phyloP scores from a whole-genome alignment of 2,329 filamentous ascomycete genomes.

The Hyphodiscus sp. region DNA sequence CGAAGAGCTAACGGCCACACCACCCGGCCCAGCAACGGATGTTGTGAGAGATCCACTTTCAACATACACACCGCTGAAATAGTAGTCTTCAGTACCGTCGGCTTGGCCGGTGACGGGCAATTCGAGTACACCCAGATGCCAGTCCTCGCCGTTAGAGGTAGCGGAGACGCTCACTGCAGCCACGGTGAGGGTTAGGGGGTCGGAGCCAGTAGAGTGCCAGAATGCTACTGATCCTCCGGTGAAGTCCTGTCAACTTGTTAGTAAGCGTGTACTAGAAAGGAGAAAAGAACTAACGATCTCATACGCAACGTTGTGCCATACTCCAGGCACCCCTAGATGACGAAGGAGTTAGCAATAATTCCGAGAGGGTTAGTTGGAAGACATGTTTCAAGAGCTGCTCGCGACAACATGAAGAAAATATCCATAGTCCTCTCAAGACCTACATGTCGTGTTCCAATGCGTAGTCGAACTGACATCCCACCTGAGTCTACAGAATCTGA shows the following conservation, averaged over 20 bases:
- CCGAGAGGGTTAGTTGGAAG: neutral
- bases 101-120: slow-evolving; percentile 50
- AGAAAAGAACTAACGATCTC: slow-evolving; percentile 44
- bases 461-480: slow-evolving; percentile 57
- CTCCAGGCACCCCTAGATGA: slow-evolving; percentile 17
- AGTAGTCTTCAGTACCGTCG: slow-evolving; percentile 57
- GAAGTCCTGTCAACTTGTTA: slow-evolving; percentile 44
- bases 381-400: too few relatives aligned
- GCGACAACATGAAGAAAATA: too few relatives aligned
- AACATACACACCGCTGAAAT: slow-evolving; percentile 65
- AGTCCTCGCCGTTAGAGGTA: slow-evolving; percentile 62
- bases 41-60: slow-evolving; percentile 48
- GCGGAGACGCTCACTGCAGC: slow-evolving; percentile 54
- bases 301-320: slow-evolving; percentile 73
- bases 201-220: slow-evolving; percentile 61
- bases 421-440: too few relatives aligned
- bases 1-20: slow-evolving; percentile 8
- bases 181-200: slow-evolving; percentile 50
- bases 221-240: slow-evolving; percentile 53
- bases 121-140: slow-evolving; percentile 65
- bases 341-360: too few relatives aligned
- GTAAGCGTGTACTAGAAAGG: neutral
- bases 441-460: slow-evolving; percentile 53
- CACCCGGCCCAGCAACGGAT: slow-evolving; percentile 31
- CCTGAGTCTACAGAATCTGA: slow-evolving; percentile 35